Percentiles rank a stretch among this genome's conserved stretches.
Conservation (phyloP, 2,329 filamentous ascomycete species). For the Ophiostoma pallidulum region DNA sequence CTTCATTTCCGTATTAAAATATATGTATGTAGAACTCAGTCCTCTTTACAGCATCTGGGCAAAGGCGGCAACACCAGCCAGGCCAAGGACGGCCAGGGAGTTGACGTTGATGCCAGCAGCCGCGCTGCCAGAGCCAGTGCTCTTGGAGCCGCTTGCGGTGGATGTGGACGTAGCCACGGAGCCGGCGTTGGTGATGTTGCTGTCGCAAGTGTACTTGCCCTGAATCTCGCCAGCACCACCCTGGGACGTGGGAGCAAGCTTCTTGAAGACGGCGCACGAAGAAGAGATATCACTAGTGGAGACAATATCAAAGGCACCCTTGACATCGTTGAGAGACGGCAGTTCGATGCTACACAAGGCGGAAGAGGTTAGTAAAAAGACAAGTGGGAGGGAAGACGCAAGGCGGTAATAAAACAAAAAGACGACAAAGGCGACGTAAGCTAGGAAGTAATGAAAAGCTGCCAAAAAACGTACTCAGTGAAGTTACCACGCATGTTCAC, state of each 20-base stretch:
- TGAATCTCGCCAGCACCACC: conserved; percentile 34
- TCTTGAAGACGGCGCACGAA: conserved; percentile 46
- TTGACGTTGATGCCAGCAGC: conserved; percentile 40
- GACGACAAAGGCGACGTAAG: no score
- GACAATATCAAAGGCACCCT: conserved; percentile 61
- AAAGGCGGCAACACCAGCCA: conserved; percentile 31
- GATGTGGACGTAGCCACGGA: conserved; percentile 24
- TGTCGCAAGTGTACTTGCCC: conserved; percentile 41
- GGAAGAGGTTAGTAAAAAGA: no score
- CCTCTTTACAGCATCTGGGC: conserved; percentile 42
- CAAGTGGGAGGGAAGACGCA: no score
- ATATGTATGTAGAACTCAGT: conserved; percentile 14
- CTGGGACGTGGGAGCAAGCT: conserved; percentile 28
- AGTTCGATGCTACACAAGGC: conserved; percentile 71
- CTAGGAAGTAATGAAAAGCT: background rate
- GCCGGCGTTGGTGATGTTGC: conserved; percentile 40
- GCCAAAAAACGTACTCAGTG: conserved; percentile 52
- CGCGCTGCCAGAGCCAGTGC: conserved; percentile 26
- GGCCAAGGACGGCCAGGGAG: conserved; percentile 35
- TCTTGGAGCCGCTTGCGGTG: conserved; percentile 22
- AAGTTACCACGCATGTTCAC: conserved; percentile 82
- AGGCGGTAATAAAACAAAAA: no score
- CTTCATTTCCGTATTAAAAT: conserved; percentile 7
- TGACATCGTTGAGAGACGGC: conserved; percentile 56
- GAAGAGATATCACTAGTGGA: conserved; percentile 51